Conservation (phyloP, 1,284 basidiomycete genomes). For the Boletus sp. region DNA sequence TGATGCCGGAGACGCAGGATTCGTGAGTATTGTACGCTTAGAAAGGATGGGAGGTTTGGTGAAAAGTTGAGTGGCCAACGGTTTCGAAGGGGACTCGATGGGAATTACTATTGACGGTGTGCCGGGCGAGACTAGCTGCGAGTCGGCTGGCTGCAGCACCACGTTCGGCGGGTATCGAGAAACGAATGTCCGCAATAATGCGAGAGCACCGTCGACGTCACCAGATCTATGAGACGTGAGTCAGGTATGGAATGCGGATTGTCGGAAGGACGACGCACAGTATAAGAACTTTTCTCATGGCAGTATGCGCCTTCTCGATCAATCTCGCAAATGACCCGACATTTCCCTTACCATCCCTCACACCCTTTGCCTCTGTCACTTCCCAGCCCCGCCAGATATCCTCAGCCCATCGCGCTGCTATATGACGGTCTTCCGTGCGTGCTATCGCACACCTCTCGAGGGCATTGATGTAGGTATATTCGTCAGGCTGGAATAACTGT, state of each 20-base stretch:
- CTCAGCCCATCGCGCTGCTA: constrained; percentile 48
- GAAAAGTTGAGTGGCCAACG: constrained; percentile 18
- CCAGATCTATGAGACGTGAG: constrained; percentile 39
- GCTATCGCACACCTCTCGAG: constrained; percentile 62
- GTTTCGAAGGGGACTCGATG: constrained; percentile 1
- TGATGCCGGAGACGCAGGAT: constrained; percentile 9
- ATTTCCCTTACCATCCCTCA: constrained; percentile 23
- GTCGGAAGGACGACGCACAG: constrained; percentile 43
- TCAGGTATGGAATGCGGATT: constrained; percentile 1
- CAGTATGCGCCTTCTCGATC: constrained; percentile 62
- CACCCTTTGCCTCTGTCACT: constrained; percentile 36
- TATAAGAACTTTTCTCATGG: constrained; percentile 58
- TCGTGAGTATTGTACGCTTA: constrained; percentile 48
- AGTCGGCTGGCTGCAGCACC: constrained; percentile 21
- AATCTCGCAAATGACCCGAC: constrained; percentile 32
- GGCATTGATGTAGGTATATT: constrained; percentile 58
- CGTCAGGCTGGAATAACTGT: constrained; percentile 42
- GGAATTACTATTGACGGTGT: neutral
- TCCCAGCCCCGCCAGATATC: constrained; percentile 61
- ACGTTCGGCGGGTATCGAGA: constrained; percentile 52
- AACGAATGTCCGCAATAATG: constrained; percentile 52
- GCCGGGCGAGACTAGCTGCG: neutral
- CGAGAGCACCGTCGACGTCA: constrained; percentile 49
- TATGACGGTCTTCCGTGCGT: constrained; percentile 43
- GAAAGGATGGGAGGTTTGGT: constrained; percentile 45